phyloP scores from a whole-genome alignment of 176 grass and related monocot genomes.

The Luzula sylvatica region DNA sequence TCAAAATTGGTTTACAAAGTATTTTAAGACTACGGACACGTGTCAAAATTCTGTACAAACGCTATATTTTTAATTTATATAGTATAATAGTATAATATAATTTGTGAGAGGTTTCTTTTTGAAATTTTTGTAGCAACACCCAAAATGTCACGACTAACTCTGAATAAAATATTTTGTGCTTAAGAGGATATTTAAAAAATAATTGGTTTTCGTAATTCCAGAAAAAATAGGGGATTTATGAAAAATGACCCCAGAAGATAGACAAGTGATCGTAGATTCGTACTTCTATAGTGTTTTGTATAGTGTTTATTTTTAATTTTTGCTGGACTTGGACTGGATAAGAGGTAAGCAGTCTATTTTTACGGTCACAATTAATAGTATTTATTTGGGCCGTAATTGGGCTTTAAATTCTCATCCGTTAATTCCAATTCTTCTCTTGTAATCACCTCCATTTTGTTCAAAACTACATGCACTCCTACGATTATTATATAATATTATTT shows the following conservation, averaged over 20 bases:
- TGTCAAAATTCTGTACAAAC: too few relatives aligned
- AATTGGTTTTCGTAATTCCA: too few relatives aligned
- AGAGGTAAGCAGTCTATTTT: background rate
- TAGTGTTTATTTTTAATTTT: background rate
- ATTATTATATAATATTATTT: background rate
- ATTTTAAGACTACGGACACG: too few relatives aligned
- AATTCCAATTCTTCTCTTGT: background rate
- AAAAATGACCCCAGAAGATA: background rate
- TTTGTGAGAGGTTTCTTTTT: too few relatives aligned
- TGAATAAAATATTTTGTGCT: too few relatives aligned
- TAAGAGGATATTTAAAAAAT: too few relatives aligned
- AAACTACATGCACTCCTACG: background rate
- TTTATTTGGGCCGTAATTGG: slow-evolving; percentile 8
- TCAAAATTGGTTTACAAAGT: too few relatives aligned
- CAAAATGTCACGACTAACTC: too few relatives aligned
- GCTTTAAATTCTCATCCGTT: slow-evolving; percentile 15
- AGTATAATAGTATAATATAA: too few relatives aligned
- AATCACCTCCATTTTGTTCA: background rate
- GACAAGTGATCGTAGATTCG: background rate
- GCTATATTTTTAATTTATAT: too few relatives aligned
- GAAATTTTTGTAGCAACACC: too few relatives aligned
- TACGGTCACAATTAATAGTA: background rate
- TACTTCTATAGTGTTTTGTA: background rate
- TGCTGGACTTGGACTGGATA: background rate
- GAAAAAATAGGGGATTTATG: background rate